Evolutionary conservation across 768 basidiomycete genomes (phyloP).

Genomic region (Xerocomellus amylosporus): DNA sequence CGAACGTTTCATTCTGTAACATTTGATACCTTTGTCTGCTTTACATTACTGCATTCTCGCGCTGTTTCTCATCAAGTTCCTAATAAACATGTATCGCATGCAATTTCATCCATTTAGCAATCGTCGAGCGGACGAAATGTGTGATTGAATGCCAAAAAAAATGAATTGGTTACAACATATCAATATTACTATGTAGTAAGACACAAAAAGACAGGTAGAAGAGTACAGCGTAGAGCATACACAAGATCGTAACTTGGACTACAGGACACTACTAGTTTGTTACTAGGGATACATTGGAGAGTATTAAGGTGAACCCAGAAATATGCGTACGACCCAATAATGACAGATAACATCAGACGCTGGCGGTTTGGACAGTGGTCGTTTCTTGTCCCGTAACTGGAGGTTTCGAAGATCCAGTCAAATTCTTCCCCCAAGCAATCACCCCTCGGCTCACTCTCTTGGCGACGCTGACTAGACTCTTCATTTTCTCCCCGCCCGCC

Average conservation of each 20-base stretch:
- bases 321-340: conserved; percentile 10
- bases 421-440: conserved; percentile 30
- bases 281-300: conserved; percentile 26
- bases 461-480: conserved; percentile 20
- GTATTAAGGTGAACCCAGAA: not conserved
- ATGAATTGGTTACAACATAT: conserved; percentile 5
- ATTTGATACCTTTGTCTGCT: not conserved
- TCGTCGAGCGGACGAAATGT: not conserved
- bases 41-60: not conserved
- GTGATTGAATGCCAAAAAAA: not conserved
- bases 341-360: conserved; percentile 10
- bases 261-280: conserved; percentile 10
- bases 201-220: conserved; percentile 4
- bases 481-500: conserved; percentile 18
- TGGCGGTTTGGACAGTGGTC: not conserved
- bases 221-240: conserved; percentile 14
- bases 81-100: not conserved
- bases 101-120: not conserved
- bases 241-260: conserved; percentile 1
- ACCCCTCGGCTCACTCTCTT: conserved; percentile 28
- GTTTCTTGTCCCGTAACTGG: not conserved
- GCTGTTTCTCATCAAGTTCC: not conserved
- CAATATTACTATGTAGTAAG: conserved; percentile 8
- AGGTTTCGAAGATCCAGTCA: conserved; percentile 18
- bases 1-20: not conserved